A percentile compares a stretch with the other conserved stretches of the same genome.
Evolutionary conservation across 2,329 filamentous ascomycete genomes (phyloP).

Genomic region (Beauveria pseudobassiana): DNA sequence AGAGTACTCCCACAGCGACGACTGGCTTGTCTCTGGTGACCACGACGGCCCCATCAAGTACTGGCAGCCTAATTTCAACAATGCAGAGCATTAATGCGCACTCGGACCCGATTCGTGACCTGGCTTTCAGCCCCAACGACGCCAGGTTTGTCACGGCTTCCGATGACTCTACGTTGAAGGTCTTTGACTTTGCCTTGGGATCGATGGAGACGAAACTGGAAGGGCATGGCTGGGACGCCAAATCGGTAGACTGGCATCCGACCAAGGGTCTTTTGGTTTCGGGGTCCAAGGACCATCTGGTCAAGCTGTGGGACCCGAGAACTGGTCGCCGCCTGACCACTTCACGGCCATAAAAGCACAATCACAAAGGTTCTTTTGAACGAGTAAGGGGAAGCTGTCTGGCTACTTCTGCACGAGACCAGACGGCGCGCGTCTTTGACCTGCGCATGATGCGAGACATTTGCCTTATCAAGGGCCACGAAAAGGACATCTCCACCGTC

Average conservation of each 20-base stretch:
- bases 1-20: slow-evolving; percentile 88
- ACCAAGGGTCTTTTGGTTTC: slow-evolving; percentile 90
- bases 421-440: slow-evolving; percentile 89
- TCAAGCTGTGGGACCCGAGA: slow-evolving; percentile 98
- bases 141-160: slow-evolving; percentile 94
- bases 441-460: slow-evolving; percentile 98
- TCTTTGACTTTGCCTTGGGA: slow-evolving; percentile 90
- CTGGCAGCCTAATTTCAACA: slow-evolving; percentile 99
- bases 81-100: slow-evolving; percentile 88
- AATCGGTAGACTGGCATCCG: slow-evolving; percentile 96
- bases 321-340: slow-evolving; percentile 85
- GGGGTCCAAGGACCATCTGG: slow-evolving; percentile 92
- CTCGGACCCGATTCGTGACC: slow-evolving; percentile 78
- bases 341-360: slow-evolving; percentile 91
- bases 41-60: slow-evolving; percentile 96
- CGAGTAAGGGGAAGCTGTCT: slow-evolving; percentile 75
- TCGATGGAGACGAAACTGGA: slow-evolving; percentile 75
- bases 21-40: slow-evolving; percentile 94
- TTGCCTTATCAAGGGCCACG: slow-evolving; percentile 83
- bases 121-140: slow-evolving; percentile 91
- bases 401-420: slow-evolving; percentile 87
- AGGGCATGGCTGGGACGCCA: slow-evolving; percentile 97
- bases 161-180: slow-evolving; percentile 87
- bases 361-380: slow-evolving; percentile 87
- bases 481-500: slow-evolving; percentile 90